Base-by-base conservation (phyloP, 139 green algal species). In the Coelastrella sp. region DNA sequence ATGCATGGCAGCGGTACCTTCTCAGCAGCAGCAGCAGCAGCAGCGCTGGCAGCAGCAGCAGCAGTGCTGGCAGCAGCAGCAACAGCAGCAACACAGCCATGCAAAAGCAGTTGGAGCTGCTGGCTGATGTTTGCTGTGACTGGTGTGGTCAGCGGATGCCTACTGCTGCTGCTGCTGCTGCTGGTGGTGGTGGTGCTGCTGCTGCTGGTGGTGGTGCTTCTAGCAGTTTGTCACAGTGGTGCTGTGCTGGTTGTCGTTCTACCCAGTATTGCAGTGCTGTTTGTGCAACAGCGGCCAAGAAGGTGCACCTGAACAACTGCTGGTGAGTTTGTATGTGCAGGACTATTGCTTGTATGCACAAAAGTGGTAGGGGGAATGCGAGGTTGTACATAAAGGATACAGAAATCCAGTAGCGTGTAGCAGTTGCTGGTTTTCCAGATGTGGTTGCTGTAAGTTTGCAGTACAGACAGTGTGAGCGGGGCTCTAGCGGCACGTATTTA, bases 1-100 rank as follows among this genome's bases (percentile, higher is more conserved):
- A 1, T 32, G 17, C n/a, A 25, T 64, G 53, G 53, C 53, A 64
- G 53, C 17, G 27, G 53, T n/a, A 64, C 53, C 0, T 64, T 17
- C 15, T 32, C 6, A 41, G n/a, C 27, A 73, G n/a, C n/a, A 73
- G 64, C 64, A 73, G 64, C 63, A 73, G 21, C 64, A 73, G 64
- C 64, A 43, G 27, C 64, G 23, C 27, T 27, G 45, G 45, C 45
- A 73, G 63, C 64, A 73, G 64, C 64, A 73, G 64, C 64, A 73
- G 64, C 64, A 43, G 27, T 27, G 23, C 27, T 27, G 45, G 45
- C 45, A 73, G 63, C 64, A 73, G 64, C 64, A 73, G 64, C 64
- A 73, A 27, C 64, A n/a, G n/a, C n/a, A n/a, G n/a, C n/a, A n/a
- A n/a, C n/a, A n/a, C n/a, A n/a, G n/a, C n/a, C n/a, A n/a, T n/a